Evolutionary conservation across 768 basidiomycete species (phyloP), one percentile per base, ranked within the genome.

Genomic region (Termitomyces sp.): DNA sequence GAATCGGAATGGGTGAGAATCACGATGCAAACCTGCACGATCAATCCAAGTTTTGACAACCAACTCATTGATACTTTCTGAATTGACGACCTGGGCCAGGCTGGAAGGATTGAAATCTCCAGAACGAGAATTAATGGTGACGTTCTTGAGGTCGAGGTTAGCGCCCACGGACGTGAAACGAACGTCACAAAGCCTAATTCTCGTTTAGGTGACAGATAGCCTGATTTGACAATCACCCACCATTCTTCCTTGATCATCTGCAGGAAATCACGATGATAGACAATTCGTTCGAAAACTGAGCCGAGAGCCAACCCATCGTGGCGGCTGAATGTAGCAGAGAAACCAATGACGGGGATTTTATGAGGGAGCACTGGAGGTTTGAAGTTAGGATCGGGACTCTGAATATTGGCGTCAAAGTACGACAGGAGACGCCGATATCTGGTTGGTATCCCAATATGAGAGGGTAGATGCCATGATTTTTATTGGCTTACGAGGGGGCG

Each of bases 161-260:
- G 89, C 89, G 55, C 81, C 79, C 30, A 97, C 89, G 5, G 86
- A 81, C 2, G 93, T 96, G 67, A 94, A 93, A 4, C 85, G 86
- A 34, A 94, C 86, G 46, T 86, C 84, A 59, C 91, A 92, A 30
- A 98, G 79, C 94, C 94, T 82, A 49, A 11, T 39, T 21, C 48
- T 54, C 27, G 30, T 37, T 54, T 28, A 48, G 44, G 16, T 27
- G 46, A 16, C 81, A 58, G 23, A 25, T 19, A 59, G 34, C 59
- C 45, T 54, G 27, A 42, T 56, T 55, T 27, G 35, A 32, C 7
- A 39, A 30, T 14, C 7, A 55, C 72, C 41, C 61, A 87, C 94
- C 95, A 98, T 68, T 91, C 81, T 52, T 94, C 94, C 61, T 88
- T 85, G 59, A 98, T 89, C 94, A 98, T 95, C 51, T 91, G 85